Evolutionary conservation across 495 filamentous ascomycete species (phyloP), one percentile per base, ranked within the genome.

Genomic region (Lasiosphaeriaceae sp.): DNA sequence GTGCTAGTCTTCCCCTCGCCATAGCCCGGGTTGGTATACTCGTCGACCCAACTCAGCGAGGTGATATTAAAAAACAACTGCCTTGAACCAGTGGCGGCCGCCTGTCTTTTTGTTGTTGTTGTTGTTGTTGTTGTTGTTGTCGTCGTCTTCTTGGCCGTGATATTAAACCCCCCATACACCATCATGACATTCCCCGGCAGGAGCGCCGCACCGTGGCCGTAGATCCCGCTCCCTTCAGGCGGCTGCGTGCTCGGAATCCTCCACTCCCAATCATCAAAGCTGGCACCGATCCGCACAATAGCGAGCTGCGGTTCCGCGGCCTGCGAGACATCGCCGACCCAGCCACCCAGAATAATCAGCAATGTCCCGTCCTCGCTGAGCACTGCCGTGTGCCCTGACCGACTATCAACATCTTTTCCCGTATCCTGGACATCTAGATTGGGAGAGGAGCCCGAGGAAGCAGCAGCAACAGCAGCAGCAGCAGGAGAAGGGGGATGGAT

Each of bases 151-250:
- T 24, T 2, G 48, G 45, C 35, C 20, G 12, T 9, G 24, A 96
- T 95, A 11, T 65, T 74, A 58, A 89, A 91, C 2, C 93, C 93
- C 16, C 93, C 93, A 45, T 86, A 80, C 24, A 96, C 74, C 87
- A 97, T 89, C 89, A 97, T 90, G 0, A 96, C 81, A 58, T 86
- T 88, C 2, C 92, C 93, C 19, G 89, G 86, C 16, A 97, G 80
- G 78, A 96, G 82, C 5, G 77, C 81, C 4, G 90, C 90, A 2
- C 87, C 93, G 68, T 97, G 93, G 3, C 93, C 93, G 65, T 89
- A 95, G 3, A 95, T 73, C 0, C 90, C 91, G 11, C 62, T 52
- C 3, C 68, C 73, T 3, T 75, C 62, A 7, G 80, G 81, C 50
- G 77, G 70, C n/a, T n/a, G 39, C 2, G 81, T n/a, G n/a, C n/a